Conservation (phyloP, 129 eudicot species). For the Flaveria sonorensis region DNA sequence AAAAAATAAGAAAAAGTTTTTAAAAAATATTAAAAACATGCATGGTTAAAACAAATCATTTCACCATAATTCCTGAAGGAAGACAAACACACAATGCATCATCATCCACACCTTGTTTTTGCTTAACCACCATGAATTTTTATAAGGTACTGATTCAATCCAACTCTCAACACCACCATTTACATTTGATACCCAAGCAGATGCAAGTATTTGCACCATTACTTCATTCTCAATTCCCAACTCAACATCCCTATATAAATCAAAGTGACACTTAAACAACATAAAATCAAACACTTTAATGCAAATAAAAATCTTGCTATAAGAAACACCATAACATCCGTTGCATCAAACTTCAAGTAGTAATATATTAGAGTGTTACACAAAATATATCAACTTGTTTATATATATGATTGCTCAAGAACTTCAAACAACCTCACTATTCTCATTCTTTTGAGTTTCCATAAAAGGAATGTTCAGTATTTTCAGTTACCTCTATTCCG, state of each 20-base stretch:
- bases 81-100: too few species aligned
- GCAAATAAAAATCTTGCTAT: constrained; percentile 5
- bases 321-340: neutral
- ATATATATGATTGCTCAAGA: constrained; percentile 9
- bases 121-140: too few species aligned
- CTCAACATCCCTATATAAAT: neutral
- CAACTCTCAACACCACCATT: too few species aligned
- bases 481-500: constrained; percentile 27
- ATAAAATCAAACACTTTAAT: neutral
- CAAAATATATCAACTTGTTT: constrained; percentile 18
- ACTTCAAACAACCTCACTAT: constrained; percentile 27
- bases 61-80: too few species aligned
- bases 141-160: too few species aligned
- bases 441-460: constrained; percentile 28
- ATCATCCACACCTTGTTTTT: too few species aligned
- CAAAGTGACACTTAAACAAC: neutral
- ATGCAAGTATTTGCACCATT: too few species aligned
- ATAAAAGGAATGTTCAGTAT: constrained; percentile 24
- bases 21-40: too few species aligned
- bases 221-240: too few species aligned
- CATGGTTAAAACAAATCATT: too few species aligned
- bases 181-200: too few species aligned
- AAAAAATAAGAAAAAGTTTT: too few species aligned
- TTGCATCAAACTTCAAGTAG: constrained; percentile 1
- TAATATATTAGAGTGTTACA: constrained; percentile 6